Base-by-base conservation (phyloP, 2,329 filamentous ascomycete genomes). In the Aureobasidium musti region DNA sequence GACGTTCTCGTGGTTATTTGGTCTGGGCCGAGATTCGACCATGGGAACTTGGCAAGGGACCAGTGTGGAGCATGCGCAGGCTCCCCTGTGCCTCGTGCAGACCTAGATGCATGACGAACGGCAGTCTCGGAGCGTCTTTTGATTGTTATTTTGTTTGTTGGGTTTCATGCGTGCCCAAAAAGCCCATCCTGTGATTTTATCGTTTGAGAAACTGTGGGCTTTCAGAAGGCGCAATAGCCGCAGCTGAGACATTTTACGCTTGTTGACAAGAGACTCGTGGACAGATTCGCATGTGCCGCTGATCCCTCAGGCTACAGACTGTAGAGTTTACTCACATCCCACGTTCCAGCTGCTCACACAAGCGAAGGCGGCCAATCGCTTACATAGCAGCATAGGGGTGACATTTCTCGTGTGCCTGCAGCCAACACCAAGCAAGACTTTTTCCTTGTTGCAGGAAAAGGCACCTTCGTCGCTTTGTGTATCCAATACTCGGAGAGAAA, bases 81-180 rank as follows among this genome's bases (percentile, higher is more conserved):
- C 19, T 56, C 5, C 14, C 2, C 23, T 6, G 54, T 45, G 54
- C 23, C 54, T 59, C 54, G 54, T 59, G 54, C 54, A 59, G 54
- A 59, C 54, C 54, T 59, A 45, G 54, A 41, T n/a, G 54, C 54
- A 59, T 45, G 54, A 59, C 39, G 39, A 45, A 56, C 26, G 23
- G 39, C 33, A 56, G 35, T 28, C 21, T 39, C 53, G 53, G 53
- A 41, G 23, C 35, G 13, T 54, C n/a, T 17, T 57, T 57, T 57
- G 53, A 57, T 57, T 57, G 37, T 57, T 43, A n/a, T 57, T 41
- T 43, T 57, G 53, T 30, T n/a, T 30, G 35, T 57, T 57, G 53
- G 53, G 53, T 59, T 43, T 59, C 39, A 39, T 59, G 53, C 53
- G 41, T 39, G 33, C n/a, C n/a, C n/a, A n/a, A n/a, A n/a, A n/a